Evolutionary conservation across 495 filamentous ascomycete genomes (phyloP).

Genomic region (Hypoxylon fuscum): DNA sequence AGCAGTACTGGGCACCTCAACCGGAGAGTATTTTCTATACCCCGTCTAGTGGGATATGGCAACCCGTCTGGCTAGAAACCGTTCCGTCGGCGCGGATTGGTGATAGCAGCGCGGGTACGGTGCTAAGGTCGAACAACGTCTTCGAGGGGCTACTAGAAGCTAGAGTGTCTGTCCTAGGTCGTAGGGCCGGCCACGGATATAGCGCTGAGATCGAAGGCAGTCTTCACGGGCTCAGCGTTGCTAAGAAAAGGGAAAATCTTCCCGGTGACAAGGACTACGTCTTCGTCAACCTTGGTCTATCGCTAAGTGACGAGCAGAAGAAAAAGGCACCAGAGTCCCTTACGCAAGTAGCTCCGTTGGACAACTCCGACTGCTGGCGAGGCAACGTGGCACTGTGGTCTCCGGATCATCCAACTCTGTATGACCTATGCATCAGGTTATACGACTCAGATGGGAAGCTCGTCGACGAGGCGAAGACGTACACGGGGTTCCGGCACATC

Average conservation of each 20-base stretch:
- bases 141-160: slow-evolving; percentile 37
- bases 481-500: slow-evolving; percentile 68
- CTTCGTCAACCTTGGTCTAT: slow-evolving; percentile 57
- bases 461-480: slow-evolving; percentile 62
- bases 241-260: slow-evolving; percentile 46
- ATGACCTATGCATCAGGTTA: slow-evolving; percentile 60
- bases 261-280: slow-evolving; percentile 49
- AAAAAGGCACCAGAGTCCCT: slow-evolving; percentile 33
- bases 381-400: slow-evolving; percentile 59
- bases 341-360: slow-evolving; percentile 24
- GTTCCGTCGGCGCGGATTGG: slow-evolving; percentile 53
- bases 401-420: slow-evolving; percentile 63
- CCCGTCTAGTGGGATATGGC: slow-evolving; percentile 71
- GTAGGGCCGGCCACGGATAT: slow-evolving; percentile 41
- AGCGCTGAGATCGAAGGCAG: slow-evolving; percentile 46
- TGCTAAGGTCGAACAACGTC: slow-evolving; percentile 44
- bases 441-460: slow-evolving; percentile 47
- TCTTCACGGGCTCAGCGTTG: slow-evolving; percentile 39
- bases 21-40: slow-evolving; percentile 70
- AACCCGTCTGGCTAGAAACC: slow-evolving; percentile 68
- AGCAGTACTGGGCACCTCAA: slow-evolving; percentile 56
- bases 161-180: slow-evolving; percentile 37
- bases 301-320: slow-evolving; percentile 50
- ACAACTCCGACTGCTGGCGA: slow-evolving; percentile 38
- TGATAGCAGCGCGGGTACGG: slow-evolving; percentile 43